Base-by-base conservation (phyloP, 768 basidiomycete genomes). In the Sistotremastrum niveocremeum region DNA sequence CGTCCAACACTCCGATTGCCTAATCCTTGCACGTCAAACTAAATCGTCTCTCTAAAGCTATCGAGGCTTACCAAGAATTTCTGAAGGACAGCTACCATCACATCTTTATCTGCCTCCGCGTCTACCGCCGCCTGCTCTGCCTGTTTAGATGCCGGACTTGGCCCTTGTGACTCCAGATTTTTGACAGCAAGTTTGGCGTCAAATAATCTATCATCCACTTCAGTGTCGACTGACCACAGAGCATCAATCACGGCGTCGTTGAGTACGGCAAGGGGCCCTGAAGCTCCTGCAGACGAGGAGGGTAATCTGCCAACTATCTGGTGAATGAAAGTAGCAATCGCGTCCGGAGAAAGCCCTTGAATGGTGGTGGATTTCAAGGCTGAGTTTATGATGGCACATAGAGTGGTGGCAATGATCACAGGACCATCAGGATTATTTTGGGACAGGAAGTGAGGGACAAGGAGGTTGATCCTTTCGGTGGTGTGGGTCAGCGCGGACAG, bases 161-260 rank as follows among this genome's bases (percentile, higher is more conserved):
- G 49, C 55, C 65, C 52, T 52, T 54, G 34, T 6, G 54, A 54
- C 44, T 60, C 65, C 56, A 49, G 52, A 29, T 60, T 57, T 34
- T 63, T 57, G 39, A 74, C 54, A 39, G 66, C 54, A 31, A 57
- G 49, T 58, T 74, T 76, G 39, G 70, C 69, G 52, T 85, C 81
- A 9, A 61, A 59, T 34, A 81, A 52, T 31, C 78, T 60, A 54
- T 87, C 85, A 47, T 90, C 87, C 48, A 89, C 60, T 51, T 82
- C 76, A 35, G 74, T 68, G 62, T 90, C 88, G 39, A 84, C 60
- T 12, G 84, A 73, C 88, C 88, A 91, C 39, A 87, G 68, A 54
- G 84, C 69, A 57, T 91, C 88, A 20, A 91, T 72, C 3, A 90
- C 65, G 40, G 76, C 60, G 53, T 87, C 84, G 7, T 80, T 79